phyloP scores from a whole-genome alignment of 2,329 filamentous ascomycete species.

The Sclerotinia nivalis region DNA sequence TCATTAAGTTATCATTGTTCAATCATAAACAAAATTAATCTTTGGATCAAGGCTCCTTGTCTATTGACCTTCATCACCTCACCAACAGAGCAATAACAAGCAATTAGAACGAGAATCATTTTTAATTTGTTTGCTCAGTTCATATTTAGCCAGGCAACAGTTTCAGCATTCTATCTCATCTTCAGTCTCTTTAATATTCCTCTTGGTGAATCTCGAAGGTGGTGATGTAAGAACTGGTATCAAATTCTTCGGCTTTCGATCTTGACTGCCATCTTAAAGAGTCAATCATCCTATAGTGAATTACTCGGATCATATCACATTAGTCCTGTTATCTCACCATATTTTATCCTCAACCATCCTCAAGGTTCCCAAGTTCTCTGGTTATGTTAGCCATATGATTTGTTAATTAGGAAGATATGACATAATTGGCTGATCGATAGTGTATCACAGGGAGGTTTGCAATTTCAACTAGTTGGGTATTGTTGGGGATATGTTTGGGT shows the following conservation, averaged over 20 bases:
- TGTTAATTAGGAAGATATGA: background rate
- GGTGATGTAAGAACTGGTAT: too few relatives aligned
- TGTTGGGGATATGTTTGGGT: rapidly evolving
- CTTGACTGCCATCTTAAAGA: background rate
- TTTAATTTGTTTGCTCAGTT: too few relatives aligned
- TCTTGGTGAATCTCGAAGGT: background rate
- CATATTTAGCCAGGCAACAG: background rate
- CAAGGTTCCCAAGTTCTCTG: background rate
- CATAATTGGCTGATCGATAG: background rate
- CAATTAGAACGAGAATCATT: background rate
- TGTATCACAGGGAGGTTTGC: background rate
- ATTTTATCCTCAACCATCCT: too few relatives aligned
- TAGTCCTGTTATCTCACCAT: background rate
- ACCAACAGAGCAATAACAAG: background rate
- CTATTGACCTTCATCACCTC: background rate
- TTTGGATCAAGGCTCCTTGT: background rate
- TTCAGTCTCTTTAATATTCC: background rate
- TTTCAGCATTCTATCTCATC: background rate
- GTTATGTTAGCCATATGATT: background rate
- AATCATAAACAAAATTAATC: background rate
- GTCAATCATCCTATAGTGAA: background rate
- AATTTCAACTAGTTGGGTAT: background rate
- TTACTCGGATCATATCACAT: background rate
- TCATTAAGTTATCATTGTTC: background rate
- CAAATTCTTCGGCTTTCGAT: background rate